Percentiles rank a stretch among this genome's conserved stretches.
Evolutionary conservation across 768 basidiomycete species (phyloP).

Genomic region (Boletus vermiculosoides): DNA sequence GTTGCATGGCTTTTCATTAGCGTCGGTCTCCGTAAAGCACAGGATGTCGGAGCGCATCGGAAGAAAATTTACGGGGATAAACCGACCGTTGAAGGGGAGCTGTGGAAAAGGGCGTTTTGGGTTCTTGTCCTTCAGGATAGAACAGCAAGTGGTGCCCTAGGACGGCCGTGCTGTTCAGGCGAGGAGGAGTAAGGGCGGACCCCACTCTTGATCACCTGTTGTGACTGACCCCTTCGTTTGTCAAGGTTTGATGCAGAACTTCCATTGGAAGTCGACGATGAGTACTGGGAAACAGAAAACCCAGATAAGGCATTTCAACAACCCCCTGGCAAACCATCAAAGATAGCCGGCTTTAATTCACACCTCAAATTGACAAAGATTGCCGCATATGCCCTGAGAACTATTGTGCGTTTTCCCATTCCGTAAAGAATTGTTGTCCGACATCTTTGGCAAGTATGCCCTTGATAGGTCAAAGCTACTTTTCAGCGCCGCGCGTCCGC

Average conservation of each 20-base stretch:
- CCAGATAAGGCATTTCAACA: constrained; percentile 61
- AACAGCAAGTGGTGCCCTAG: constrained; percentile 49
- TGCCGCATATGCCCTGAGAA: constrained; percentile 64
- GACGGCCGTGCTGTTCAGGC: constrained; percentile 53
- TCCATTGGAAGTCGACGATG: constrained; percentile 80
- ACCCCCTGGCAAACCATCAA: constrained; percentile 57
- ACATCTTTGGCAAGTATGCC: constrained; percentile 48
- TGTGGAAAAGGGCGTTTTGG: constrained; percentile 83
- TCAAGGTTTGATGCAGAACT: constrained; percentile 80
- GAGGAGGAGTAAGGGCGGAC: constrained; percentile 63
- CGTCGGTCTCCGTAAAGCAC: constrained; percentile 58
- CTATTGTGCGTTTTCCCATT: constrained; percentile 49
- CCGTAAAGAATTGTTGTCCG: neutral
- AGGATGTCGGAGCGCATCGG: constrained; percentile 77
- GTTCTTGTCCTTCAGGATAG: constrained; percentile 61
- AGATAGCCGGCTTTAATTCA: constrained; percentile 60
- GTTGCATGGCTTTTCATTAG: constrained; percentile 55
- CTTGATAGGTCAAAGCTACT: constrained; percentile 63
- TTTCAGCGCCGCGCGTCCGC: constrained; percentile 48
- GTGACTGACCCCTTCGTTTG: constrained; percentile 12
- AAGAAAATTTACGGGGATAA: constrained; percentile 51
- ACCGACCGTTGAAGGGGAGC: constrained; percentile 57
- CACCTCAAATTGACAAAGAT: constrained; percentile 67
- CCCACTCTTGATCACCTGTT: neutral
- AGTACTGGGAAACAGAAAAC: constrained; percentile 65